Evolutionary conservation across 2,329 filamentous ascomycete genomes (phyloP).

Genomic region (Fusarium coffeatum): DNA sequence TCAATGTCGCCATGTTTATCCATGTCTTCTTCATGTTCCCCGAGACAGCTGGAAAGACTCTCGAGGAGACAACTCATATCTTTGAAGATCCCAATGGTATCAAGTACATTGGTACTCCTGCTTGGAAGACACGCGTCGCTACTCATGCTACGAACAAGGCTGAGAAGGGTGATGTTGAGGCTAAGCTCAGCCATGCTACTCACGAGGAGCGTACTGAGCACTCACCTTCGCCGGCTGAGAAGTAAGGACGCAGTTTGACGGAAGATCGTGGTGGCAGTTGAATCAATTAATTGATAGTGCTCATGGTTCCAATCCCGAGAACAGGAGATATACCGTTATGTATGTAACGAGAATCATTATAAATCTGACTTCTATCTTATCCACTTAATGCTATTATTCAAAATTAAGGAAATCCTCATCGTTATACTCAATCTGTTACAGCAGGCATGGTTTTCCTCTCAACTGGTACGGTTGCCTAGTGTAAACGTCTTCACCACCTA

Average conservation of each 20-base stretch:
- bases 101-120: conserved; percentile 33
- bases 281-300: background rate
- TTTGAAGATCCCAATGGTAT: conserved; percentile 45
- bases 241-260: background rate
- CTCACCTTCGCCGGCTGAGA: background rate
- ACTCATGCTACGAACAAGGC: conserved; percentile 21
- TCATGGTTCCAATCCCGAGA: background rate
- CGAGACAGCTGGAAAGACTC: conserved; percentile 59
- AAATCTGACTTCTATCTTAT: background rate
- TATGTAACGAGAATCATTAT: background rate
- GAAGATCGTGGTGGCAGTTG: background rate
- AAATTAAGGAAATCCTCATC: rapidly evolving
- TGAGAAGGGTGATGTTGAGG: conserved; percentile 39
- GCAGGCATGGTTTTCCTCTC: too few species aligned
- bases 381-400: background rate
- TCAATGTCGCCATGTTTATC: conserved; percentile 38
- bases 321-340: background rate
- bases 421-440: too few species aligned
- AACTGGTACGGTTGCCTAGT: too few species aligned
- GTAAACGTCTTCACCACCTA: background rate
- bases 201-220: conserved; percentile 9
- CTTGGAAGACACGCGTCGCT: conserved; percentile 37
- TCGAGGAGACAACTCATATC: conserved; percentile 70
- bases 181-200: conserved; percentile 22
- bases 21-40: conserved; percentile 59